Percentiles rank a stretch among this genome's conserved stretches.
Evolutionary conservation across 2,329 filamentous ascomycete species (phyloP).

Genomic region (Colletotrichum sansevieriae): DNA sequence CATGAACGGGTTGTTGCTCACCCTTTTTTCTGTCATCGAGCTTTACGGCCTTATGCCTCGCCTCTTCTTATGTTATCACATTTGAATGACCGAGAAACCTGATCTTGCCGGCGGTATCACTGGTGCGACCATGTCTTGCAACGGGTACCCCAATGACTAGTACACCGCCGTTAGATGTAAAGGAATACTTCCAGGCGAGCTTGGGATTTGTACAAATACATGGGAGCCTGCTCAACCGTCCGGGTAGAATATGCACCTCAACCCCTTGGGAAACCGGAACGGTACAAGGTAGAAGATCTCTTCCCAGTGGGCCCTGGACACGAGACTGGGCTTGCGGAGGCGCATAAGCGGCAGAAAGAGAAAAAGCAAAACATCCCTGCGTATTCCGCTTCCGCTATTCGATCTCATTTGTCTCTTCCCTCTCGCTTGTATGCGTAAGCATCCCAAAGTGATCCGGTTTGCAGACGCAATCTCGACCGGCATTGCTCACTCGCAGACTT

Average conservation of each 20-base stretch:
- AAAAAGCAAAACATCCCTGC: slow-evolving; percentile 9
- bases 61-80: neutral
- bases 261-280: neutral
- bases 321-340: neutral
- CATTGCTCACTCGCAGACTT: no score
- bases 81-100: no score
- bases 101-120: neutral
- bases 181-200: no score
- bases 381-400: neutral
- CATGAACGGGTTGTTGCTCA: no score
- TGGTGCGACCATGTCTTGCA: no score
- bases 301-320: neutral
- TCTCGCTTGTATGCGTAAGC: neutral
- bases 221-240: no score
- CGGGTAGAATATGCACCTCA: neutral
- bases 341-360: slow-evolving; percentile 2
- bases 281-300: neutral
- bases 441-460: no score
- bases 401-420: neutral
- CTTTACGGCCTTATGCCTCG: neutral
- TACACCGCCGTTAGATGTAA: neutral
- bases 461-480: no score
- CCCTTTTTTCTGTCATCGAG: neutral
- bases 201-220: neutral
- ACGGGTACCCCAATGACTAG: neutral